These are phyloP conservation scores for Mrakiaceae sp. DNA, from an alignment of 1,284 basidiomycete species.

Conservation along the genomic window DNA sequence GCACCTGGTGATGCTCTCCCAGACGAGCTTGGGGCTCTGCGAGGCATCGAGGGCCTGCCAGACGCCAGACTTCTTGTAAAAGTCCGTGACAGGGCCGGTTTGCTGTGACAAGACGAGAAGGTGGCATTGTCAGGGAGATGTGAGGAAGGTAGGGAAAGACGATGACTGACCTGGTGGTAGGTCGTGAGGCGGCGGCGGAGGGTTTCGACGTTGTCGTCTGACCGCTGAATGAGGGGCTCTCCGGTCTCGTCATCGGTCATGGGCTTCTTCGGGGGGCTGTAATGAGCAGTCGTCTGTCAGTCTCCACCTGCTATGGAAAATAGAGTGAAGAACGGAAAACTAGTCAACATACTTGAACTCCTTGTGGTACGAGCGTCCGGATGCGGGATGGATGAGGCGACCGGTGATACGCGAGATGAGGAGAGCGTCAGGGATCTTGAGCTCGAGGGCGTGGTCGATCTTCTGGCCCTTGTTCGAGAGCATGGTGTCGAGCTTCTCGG, in stretches of 20 bases:
- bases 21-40: conserved; percentile 81
- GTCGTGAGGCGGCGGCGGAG: conserved; percentile 75
- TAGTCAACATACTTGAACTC: conserved; percentile 72
- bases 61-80: conserved; percentile 82
- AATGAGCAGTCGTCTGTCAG: background rate
- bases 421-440: conserved; percentile 85
- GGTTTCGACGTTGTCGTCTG: conserved; percentile 88
- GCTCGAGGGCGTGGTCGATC: conserved; percentile 82
- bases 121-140: background rate
- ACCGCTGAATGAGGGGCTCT: conserved; percentile 84
- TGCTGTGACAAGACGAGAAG: conserved; percentile 37
- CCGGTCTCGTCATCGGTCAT: conserved; percentile 91
- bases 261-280: conserved; percentile 86
- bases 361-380: conserved; percentile 85
- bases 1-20: conserved; percentile 57
- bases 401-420: conserved; percentile 97
- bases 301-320: background rate
- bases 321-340: background rate
- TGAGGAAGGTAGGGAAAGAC: background rate
- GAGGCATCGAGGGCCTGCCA: conserved; percentile 88
- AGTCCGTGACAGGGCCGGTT: conserved; percentile 91
- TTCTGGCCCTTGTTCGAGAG: conserved; percentile 67
- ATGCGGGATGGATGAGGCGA: conserved; percentile 79
- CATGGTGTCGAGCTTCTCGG: conserved; percentile 92
- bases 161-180: conserved; percentile 53